A percentile compares a stretch with the other conserved stretches of the same genome.
Evolutionary conservation across 169 alveolate species (phyloP).

Genomic region (Plasmodium billcollinsi): DNA sequence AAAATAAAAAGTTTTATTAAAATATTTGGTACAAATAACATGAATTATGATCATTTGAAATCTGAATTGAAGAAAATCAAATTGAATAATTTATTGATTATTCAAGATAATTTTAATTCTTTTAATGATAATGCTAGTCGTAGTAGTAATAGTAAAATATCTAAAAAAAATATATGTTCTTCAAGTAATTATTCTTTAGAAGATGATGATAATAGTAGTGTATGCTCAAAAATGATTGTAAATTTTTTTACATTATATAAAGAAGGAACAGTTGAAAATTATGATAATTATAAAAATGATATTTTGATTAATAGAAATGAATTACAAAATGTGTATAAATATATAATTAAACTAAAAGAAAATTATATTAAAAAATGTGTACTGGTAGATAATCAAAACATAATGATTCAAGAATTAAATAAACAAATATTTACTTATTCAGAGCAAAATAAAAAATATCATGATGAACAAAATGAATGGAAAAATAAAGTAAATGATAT

Average conservation of each 20-base stretch:
- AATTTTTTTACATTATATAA: slow-evolving; percentile 14
- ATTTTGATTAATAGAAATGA: slow-evolving; percentile 26
- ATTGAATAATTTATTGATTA: slow-evolving; percentile 60
- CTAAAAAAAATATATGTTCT: background rate
- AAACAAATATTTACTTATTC: slow-evolving; percentile 31
- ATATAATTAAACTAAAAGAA: slow-evolving; percentile 45
- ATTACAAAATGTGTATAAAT: slow-evolving; percentile 46
- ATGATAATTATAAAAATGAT: slow-evolving; percentile 11
- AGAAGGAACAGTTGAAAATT: background rate
- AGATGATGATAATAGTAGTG: slow-evolving; percentile 33
- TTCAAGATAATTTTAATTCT: slow-evolving; percentile 40
- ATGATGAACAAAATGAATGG: slow-evolving; percentile 26
- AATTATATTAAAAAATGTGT: slow-evolving; percentile 35
- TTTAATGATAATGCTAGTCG: background rate
- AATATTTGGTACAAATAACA: slow-evolving; percentile 45
- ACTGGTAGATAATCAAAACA: slow-evolving; percentile 39
- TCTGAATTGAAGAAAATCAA: slow-evolving; percentile 59
- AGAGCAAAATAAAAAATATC: slow-evolving; percentile 25
- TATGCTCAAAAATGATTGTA: slow-evolving; percentile 41
- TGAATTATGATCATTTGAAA: slow-evolving; percentile 56
- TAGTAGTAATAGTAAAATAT: background rate
- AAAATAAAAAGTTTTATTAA: slow-evolving; percentile 66
- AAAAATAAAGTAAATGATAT: slow-evolving; percentile 35
- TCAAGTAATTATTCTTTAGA: slow-evolving; percentile 9
- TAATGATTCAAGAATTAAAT: slow-evolving; percentile 50